Conservation (phyloP, 345 rosid genomes). For the Cardamine occulta region DNA sequence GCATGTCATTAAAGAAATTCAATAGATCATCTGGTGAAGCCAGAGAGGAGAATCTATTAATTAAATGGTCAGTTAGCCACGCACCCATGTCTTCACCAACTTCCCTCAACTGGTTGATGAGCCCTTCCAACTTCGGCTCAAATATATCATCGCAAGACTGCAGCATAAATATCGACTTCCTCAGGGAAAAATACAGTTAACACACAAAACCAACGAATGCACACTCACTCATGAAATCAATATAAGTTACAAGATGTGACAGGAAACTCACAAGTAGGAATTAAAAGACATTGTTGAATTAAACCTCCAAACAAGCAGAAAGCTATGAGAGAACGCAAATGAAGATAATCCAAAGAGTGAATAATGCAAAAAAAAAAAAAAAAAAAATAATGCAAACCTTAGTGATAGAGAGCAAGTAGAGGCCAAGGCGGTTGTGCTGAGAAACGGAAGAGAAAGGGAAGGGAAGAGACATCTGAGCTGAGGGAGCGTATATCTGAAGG, state of each 20-base stretch:
- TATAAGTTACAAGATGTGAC: neutral
- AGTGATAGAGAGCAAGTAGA: slow-evolving; percentile 74
- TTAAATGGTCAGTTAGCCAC: slow-evolving; percentile 73
- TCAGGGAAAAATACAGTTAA: neutral
- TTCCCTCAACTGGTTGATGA: slow-evolving; percentile 69
- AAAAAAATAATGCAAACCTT: slow-evolving; percentile 58
- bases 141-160: slow-evolving; percentile 81
- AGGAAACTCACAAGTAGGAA: neutral
- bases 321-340: neutral
- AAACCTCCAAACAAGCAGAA: neutral
- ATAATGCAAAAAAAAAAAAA: too few species aligned
- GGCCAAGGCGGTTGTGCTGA: slow-evolving; percentile 90
- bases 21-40: slow-evolving; percentile 81
- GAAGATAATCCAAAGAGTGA: neutral
- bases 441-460: slow-evolving; percentile 82
- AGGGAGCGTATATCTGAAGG: slow-evolving; percentile 76
- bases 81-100: slow-evolving; percentile 63
- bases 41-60: slow-evolving; percentile 63
- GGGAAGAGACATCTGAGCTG: slow-evolving; percentile 63
- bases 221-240: neutral
- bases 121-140: slow-evolving; percentile 83
- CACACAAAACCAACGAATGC: neutral
- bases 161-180: slow-evolving; percentile 28
- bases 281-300: neutral
- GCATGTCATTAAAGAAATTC: slow-evolving; percentile 75